Percentiles rank a stretch among this genome's conserved stretches.
Evolutionary conservation across 148 eudicot genomes (phyloP).

Genomic region (Tetragonia tetragonoides): DNA sequence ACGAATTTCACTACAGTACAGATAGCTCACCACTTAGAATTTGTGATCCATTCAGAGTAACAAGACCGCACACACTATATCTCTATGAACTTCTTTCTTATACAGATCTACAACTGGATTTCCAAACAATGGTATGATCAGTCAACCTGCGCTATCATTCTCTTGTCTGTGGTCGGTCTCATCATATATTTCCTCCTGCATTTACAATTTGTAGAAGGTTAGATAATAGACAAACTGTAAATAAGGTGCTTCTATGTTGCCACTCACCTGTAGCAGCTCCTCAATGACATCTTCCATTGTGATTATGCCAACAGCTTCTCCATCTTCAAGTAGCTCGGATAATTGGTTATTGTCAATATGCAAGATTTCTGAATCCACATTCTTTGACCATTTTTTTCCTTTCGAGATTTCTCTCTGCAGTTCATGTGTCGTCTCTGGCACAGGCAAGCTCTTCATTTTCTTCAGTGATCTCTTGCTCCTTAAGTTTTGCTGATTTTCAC

Average conservation of each 20-base stretch:
- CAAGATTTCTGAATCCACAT: conserved; percentile 39
- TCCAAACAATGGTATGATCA: background rate
- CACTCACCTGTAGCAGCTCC: conserved; percentile 39
- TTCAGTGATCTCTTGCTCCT: conserved; percentile 21
- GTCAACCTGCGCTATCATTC: conserved; percentile 8
- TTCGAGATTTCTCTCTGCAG: conserved; percentile 26
- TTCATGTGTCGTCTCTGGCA: conserved; percentile 9
- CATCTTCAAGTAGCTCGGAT: conserved; percentile 35
- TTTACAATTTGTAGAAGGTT: background rate
- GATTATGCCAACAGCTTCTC: conserved; percentile 57
- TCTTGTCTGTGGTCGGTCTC: conserved; percentile 33
- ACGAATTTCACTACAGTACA: background rate
- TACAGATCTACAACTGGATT: background rate
- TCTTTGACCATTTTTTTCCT: conserved; percentile 45
- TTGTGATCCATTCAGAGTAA: background rate
- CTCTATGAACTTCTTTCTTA: no score
- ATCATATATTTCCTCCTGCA: conserved; percentile 38
- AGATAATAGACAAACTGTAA: background rate
- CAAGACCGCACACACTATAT: background rate
- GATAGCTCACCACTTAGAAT: background rate
- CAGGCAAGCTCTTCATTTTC: conserved; percentile 22
- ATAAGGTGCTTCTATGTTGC: background rate
- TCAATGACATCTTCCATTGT: conserved; percentile 65
- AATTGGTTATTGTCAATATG: conserved; percentile 28
- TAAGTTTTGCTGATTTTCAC: conserved; percentile 12